Percentiles rank a stretch among this genome's conserved stretches.
Conservation (phyloP, 768 basidiomycete species). For the Suillus placidus region DNA sequence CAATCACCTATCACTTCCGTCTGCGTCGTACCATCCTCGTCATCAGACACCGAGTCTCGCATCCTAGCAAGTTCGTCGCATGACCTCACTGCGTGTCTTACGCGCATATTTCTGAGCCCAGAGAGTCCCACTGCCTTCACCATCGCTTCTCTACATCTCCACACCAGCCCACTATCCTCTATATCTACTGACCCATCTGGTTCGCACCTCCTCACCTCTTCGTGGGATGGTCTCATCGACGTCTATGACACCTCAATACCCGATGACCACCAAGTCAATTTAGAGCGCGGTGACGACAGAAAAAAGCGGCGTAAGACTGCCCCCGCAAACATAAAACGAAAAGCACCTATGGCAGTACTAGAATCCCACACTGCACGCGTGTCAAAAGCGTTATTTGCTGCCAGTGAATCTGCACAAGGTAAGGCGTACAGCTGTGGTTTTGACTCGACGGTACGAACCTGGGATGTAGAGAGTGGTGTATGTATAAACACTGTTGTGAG, state of each 20-base stretch:
- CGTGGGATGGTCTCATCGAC: conserved; percentile 88
- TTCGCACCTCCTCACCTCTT: conserved; percentile 73
- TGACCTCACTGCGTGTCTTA: conserved; percentile 72
- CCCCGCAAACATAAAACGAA: conserved; percentile 48
- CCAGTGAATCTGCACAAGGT: conserved; percentile 27
- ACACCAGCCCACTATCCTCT: conserved; percentile 79
- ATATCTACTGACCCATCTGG: conserved; percentile 59
- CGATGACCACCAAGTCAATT: conserved; percentile 58
- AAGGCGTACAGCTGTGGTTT: conserved; percentile 79
- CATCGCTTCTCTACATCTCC: conserved; percentile 78
- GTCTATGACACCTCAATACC: conserved; percentile 76
- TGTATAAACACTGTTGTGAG: conserved; percentile 72
- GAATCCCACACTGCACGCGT: conserved; percentile 85
- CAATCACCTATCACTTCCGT: conserved; percentile 69
- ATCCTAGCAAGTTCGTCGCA: conserved; percentile 74
- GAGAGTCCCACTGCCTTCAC: conserved; percentile 35
- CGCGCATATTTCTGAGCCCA: conserved; percentile 17
- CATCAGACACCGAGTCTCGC: conserved; percentile 33
- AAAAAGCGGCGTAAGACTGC: conserved; percentile 68
- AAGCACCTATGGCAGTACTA: conserved; percentile 72
- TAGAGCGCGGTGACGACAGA: conserved; percentile 22
- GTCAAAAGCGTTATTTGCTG: conserved; percentile 66
- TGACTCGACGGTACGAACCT: conserved; percentile 86
- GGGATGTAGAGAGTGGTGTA: conserved; percentile 83
- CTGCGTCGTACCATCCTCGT: conserved; percentile 48